These are phyloP conservation scores for Backusella luteola DNA, from an alignment of 192 early-diverging fungal genomes.

Conservation along the genomic window DNA sequence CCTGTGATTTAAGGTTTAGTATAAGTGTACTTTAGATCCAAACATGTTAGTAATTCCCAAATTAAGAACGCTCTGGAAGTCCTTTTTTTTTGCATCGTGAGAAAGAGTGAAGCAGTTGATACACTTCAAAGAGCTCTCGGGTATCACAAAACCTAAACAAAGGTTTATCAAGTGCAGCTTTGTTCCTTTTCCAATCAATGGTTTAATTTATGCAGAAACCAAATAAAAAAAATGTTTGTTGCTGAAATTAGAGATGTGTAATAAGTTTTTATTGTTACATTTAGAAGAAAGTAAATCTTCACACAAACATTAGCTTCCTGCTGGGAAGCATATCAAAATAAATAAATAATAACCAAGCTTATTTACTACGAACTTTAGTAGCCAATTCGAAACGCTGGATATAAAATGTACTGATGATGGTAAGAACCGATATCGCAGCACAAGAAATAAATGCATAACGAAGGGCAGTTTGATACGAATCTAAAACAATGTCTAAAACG, in stretches of 20 bases:
- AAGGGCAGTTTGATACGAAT: conserved; percentile 22
- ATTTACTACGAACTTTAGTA: conserved; percentile 15
- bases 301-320: not conserved
- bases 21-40: too few relatives aligned
- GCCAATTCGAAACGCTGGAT: conserved; percentile 23
- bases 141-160: not conserved
- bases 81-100: too few relatives aligned
- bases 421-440: conserved; percentile 5
- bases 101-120: too few relatives aligned
- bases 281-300: not conserved
- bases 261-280: not conserved
- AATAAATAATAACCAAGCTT: not conserved
- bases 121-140: too few relatives aligned
- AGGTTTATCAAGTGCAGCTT: too few relatives aligned
- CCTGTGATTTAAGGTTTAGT: too few relatives aligned
- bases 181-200: too few relatives aligned
- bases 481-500: conserved; percentile 19
- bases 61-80: too few relatives aligned
- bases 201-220: too few relatives aligned
- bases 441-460: conserved; percentile 13
- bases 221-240: too few relatives aligned
- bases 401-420: conserved; percentile 18
- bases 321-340: not conserved
- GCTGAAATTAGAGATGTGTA: too few relatives aligned
- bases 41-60: too few relatives aligned